Conservation (phyloP, 495 filamentous ascomycete species). For the Bombardia bombarda region DNA sequence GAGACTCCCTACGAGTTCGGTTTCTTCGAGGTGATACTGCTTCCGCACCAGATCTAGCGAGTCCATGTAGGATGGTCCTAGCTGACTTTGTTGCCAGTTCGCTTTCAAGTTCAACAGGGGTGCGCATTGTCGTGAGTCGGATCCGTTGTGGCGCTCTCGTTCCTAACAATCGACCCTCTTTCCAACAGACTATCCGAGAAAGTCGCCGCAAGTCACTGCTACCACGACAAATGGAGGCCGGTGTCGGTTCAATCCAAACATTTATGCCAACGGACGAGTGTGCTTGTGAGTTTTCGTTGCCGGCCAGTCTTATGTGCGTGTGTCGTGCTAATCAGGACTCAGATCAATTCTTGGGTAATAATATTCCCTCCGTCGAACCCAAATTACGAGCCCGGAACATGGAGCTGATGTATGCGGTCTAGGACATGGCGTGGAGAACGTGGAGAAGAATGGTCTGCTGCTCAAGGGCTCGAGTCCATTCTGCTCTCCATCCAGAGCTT, state of each 20-base stretch:
- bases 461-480: constrained; percentile 90
- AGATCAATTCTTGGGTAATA: constrained; percentile 85
- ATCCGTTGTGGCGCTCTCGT: neutral
- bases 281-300: constrained; percentile 69
- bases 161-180: neutral
- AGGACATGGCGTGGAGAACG: constrained; percentile 90
- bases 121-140: constrained; percentile 15
- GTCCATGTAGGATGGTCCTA: neutral
- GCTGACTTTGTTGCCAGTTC: constrained; percentile 43
- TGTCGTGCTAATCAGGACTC: constrained; percentile 9
- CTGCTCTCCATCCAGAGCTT: constrained; percentile 93
- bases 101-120: constrained; percentile 59
- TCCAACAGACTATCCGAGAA: constrained; percentile 72
- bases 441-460: constrained; percentile 92
- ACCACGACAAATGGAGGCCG: constrained; percentile 81
- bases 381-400: no score
- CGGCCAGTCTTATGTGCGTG: no score
- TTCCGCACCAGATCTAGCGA: neutral
- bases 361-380: constrained; percentile 18
- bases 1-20: constrained; percentile 96
- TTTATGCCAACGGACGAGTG: constrained; percentile 84
- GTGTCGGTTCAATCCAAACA: constrained; percentile 93
- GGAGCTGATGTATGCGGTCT: constrained; percentile 21
- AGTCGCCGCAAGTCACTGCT: constrained; percentile 65
- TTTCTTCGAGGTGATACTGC: constrained; percentile 71